Evolutionary conservation across 148 eudicot genomes (phyloP), one percentile per base, ranked within the genome.

Genomic region (Silene latifolia): DNA sequence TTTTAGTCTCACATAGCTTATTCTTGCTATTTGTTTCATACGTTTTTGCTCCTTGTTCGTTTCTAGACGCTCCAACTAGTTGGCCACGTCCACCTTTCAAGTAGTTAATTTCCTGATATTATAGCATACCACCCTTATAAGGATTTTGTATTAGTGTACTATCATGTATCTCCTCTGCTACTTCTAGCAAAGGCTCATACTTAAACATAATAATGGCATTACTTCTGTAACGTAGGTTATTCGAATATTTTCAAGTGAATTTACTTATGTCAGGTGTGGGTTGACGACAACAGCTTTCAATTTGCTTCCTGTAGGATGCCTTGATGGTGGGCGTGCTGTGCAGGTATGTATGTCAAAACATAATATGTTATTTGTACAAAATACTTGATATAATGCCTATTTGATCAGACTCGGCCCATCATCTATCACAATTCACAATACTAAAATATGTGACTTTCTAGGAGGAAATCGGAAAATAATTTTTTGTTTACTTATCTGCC

Each of bases 231-330:
- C 18, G n/a, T 35, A 17, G 21, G 14, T 20, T 79, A 17, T 62
- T 75, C 46, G 5, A 24, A 14, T 8, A 25, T 5, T 74, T 54
- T 51, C 39, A 58, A n/a, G n/a, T 25, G 18, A 61, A 48, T 72
- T 74, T 82, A 72, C 73, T 71, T 39, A 23, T 81, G 73, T 66
- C 80, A 96, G 99, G 99, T 96, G 99, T 85, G 99, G 99, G 19
- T 85, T 96, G 82, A 96, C 99, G 63, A 89, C 98, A 60, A 88
- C 99, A 56, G 99, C 99, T 81, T 90, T 96, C 81, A 96, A 96
- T 85, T 80, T 96, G 91, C 97, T 96, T 73, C 99, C 99, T 8
- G 87, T 96, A 62, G 99, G 99, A 70, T 92, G 99, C 83, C 99
- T 96, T 75, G 98, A 96, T 82, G 99, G 99, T 74, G 99, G 98